A percentile compares a stretch with the other conserved stretches of the same genome.
phyloP scores from a whole-genome alignment of 1,139 yeast species.

The Debaryomycetaceae sp. region DNA sequence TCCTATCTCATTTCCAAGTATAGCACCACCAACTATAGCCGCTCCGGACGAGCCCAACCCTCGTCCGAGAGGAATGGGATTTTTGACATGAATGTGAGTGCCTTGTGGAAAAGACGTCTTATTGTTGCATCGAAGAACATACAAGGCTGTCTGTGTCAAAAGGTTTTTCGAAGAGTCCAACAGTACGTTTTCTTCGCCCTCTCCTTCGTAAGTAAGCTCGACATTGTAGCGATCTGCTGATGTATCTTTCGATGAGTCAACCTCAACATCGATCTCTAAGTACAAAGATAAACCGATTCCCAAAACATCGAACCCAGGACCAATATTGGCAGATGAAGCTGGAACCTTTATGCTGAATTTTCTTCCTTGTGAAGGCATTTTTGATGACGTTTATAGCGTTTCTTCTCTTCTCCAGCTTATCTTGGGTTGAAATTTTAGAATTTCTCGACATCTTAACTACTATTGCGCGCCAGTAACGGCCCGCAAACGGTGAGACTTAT shows the following conservation, averaged over 20 bases:
- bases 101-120: conserved; percentile 75
- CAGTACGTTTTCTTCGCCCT: conserved; percentile 79
- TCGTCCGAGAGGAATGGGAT: conserved; percentile 94
- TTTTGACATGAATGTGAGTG: conserved; percentile 74
- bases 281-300: conserved; percentile 83
- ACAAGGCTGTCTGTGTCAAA: conserved; percentile 89
- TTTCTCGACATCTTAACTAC: background rate
- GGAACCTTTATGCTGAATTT: conserved; percentile 70
- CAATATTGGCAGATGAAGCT: conserved; percentile 96
- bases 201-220: conserved; percentile 64
- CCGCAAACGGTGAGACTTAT: background rate
- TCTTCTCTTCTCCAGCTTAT: background rate
- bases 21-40: conserved; percentile 96
- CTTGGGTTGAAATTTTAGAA: background rate
- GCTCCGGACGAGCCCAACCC: conserved; percentile 99
- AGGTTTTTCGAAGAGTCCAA: conserved; percentile 71
- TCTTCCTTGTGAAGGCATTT: background rate
- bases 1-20: conserved; percentile 84
- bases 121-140: conserved; percentile 80
- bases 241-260: conserved; percentile 54
- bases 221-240: conserved; percentile 67
- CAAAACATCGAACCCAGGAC: conserved; percentile 96
- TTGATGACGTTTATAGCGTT: background rate
- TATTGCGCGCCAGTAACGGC: background rate
- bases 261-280: conserved; percentile 63